Evolutionary conservation across 2,329 filamentous ascomycete species (phyloP).

Genomic region (Harringtonia lauricola): DNA sequence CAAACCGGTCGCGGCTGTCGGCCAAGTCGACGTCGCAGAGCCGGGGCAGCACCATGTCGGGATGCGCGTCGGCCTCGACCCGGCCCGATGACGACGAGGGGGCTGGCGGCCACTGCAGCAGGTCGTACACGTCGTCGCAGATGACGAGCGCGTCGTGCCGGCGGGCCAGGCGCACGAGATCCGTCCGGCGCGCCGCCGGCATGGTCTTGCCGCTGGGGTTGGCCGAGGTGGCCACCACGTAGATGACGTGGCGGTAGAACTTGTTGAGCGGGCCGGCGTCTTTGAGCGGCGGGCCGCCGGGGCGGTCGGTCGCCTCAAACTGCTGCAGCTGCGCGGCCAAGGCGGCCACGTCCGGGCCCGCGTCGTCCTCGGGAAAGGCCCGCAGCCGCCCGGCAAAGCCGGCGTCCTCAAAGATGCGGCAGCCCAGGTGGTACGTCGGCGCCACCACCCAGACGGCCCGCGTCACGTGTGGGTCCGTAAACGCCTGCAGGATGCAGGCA

Average conservation of each 20-base stretch:
- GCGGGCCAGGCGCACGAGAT: conserved; percentile 48
- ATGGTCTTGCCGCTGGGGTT: conserved; percentile 59
- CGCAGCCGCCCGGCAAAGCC: conserved; percentile 46
- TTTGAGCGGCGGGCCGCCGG: neutral
- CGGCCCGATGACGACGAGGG: conserved; percentile 53
- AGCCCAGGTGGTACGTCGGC: conserved; percentile 55
- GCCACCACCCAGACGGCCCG: conserved; percentile 53
- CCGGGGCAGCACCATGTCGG: conserved; percentile 44
- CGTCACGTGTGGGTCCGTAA: conserved; percentile 53
- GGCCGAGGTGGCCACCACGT: conserved; percentile 57
- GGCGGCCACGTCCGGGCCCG: conserved; percentile 49
- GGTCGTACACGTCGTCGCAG: conserved; percentile 63
- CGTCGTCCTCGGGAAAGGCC: conserved; percentile 50
- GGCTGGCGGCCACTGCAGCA: conserved; percentile 38
- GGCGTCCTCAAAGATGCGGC: conserved; percentile 53
- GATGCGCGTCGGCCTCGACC: too few relatives aligned
- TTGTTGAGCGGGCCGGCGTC: conserved; percentile 25
- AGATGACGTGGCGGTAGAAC: conserved; percentile 57
- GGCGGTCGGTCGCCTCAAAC: too few relatives aligned
- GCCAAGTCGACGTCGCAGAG: too few relatives aligned
- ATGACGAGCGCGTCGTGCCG: conserved; percentile 54
- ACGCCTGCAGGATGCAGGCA: conserved; percentile 51
- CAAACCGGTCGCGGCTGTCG: conserved; percentile 47
- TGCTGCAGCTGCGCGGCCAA: conserved; percentile 21
- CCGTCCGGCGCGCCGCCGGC: conserved; percentile 40